A percentile compares a stretch with the other conserved stretches of the same genome.
phyloP scores from a whole-genome alignment of 2,329 filamentous ascomycete species.

The Microsporum audouinii region DNA sequence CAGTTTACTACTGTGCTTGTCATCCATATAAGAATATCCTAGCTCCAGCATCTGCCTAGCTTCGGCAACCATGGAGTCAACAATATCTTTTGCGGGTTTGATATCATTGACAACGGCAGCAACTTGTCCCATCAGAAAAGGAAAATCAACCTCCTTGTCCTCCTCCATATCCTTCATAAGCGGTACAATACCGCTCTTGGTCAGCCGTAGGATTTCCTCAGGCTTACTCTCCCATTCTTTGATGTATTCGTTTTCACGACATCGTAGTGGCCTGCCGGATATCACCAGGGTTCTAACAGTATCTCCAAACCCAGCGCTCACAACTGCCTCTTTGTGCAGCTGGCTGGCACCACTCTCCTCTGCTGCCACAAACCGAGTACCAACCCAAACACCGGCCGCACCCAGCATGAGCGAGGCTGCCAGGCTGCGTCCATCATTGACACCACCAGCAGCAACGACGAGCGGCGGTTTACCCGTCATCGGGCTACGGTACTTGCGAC shows the following conservation, averaged over 20 bases:
- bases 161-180: conserved; percentile 73
- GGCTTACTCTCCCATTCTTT: conserved; percentile 67
- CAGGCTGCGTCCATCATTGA: conserved; percentile 69
- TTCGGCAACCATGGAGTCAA: conserved; percentile 79
- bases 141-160: conserved; percentile 69
- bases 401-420: conserved; percentile 79
- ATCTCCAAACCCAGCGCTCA: conserved; percentile 65
- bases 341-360: conserved; percentile 69
- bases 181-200: conserved; percentile 65
- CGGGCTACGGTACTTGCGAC: conserved; percentile 56
- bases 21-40: conserved; percentile 49
- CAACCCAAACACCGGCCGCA: conserved; percentile 83
- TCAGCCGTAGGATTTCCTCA: conserved; percentile 62
- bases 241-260: conserved; percentile 75
- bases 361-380: conserved; percentile 79
- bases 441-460: conserved; percentile 81
- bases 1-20: conserved; percentile 33
- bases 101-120: conserved; percentile 65
- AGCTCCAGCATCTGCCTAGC: conserved; percentile 56
- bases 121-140: conserved; percentile 90
- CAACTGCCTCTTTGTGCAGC: conserved; percentile 73
- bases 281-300: conserved; percentile 75
- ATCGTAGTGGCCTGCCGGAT: conserved; percentile 67
- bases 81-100: conserved; percentile 70
- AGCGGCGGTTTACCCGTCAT: conserved; percentile 60